Evolutionary conservation across 768 basidiomycete genomes (phyloP), one percentile per base, ranked within the genome.

Genomic region (Sistotremastrum suecicum): DNA sequence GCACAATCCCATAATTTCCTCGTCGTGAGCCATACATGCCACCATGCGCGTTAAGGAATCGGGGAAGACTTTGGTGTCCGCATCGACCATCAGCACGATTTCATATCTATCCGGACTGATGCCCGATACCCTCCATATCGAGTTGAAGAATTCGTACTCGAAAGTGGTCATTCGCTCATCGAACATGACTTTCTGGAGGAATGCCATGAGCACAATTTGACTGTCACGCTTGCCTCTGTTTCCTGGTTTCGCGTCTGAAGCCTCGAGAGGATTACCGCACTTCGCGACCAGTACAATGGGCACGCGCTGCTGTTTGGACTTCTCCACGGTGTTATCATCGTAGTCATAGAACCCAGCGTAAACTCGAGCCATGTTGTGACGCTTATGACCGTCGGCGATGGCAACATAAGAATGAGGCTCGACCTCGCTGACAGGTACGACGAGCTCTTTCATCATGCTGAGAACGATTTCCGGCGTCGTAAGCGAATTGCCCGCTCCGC

Each of bases 91-190:
- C 38, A 99, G 75, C 49, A 90, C 87, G 38, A 91, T 69, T 64
- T 98, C 94, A 61, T 92, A 99, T 48, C 83, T 78, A 67, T 98
- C 95, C 5, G 95, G 94, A 59, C 84, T 85, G 49, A 99, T 80
- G 31, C 95, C 95, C 10, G 92, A 94, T 38, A 78, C 83, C 45
- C 94, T 69, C 95, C 95, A 99, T 12, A 98, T 70, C 44, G 89
- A 81, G 64, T 99, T 99, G 79, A 99, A 99, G 64, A 98, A 97
- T 65, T 98, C 95, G 62, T 98, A 98, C 66, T 98, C 95, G 60
- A 99, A 92, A 45, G 88, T 94, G 50, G 94, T 95, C 94, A 99
- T 98, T 44, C 95, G 79, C 68, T 99, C 95, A 64, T 99, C 95
- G 55, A 98, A 98, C 92, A 99, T 95, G 55, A 98, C 91, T 63